Percentiles rank a stretch among this genome's conserved stretches.
Evolutionary conservation across 2,329 filamentous ascomycete species (phyloP).

Genomic region (Claviceps fusiformis): DNA sequence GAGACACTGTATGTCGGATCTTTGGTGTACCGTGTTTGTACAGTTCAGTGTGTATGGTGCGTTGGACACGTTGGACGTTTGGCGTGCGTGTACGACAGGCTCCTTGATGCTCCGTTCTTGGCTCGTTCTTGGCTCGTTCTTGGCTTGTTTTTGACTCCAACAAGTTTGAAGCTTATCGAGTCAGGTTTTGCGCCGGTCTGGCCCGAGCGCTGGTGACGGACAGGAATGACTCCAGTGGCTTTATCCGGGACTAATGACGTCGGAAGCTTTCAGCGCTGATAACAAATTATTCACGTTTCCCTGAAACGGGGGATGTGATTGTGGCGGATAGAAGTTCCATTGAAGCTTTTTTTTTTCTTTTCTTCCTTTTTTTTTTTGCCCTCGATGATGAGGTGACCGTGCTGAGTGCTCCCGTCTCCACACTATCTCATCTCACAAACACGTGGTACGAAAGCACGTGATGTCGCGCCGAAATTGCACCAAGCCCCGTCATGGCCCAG

Average conservation of each 20-base stretch:
- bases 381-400: background rate
- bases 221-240: background rate
- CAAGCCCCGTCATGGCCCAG: background rate
- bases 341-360: background rate
- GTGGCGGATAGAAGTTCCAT: background rate
- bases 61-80: too few relatives aligned
- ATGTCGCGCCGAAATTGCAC: background rate
- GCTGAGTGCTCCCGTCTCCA: background rate
- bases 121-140: background rate
- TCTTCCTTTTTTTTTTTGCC: too few relatives aligned
- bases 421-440: background rate
- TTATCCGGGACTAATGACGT: background rate
- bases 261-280: background rate
- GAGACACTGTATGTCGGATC: background rate
- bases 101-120: background rate
- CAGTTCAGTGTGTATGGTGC: too few relatives aligned
- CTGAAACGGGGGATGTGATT: background rate
- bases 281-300: background rate
- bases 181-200: background rate
- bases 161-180: background rate
- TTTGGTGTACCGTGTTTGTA: background rate
- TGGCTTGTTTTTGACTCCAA: background rate
- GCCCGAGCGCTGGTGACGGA: background rate
- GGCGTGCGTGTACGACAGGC: background rate
- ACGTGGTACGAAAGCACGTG: background rate